Conservation (phyloP, 1,284 basidiomycete species). For the Paramarasmius palmivorus region DNA sequence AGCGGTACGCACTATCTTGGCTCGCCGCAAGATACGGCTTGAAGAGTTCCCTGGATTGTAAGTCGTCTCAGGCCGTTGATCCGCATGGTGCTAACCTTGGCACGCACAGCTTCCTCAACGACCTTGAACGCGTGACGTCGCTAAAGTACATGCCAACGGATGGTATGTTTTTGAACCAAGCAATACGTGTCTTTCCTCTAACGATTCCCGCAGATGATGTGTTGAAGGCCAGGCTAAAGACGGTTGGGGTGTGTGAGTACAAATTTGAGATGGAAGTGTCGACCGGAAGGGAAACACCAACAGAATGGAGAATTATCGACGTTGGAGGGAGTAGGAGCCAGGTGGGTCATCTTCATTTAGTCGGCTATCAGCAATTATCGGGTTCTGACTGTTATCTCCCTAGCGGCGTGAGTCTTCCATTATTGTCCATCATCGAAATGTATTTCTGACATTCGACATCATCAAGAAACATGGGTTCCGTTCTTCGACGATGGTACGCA, state of each 20-base stretch:
- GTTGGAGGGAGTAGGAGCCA: constrained; percentile 77
- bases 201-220: constrained; percentile 58
- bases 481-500: constrained; percentile 71
- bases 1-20: constrained; percentile 57
- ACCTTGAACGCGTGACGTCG: constrained; percentile 65
- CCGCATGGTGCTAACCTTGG: background rate
- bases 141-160: constrained; percentile 68
- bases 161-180: constrained; percentile 37
- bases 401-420: constrained; percentile 38
- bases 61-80: constrained; percentile 24
- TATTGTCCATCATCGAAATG: constrained; percentile 3
- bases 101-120: constrained; percentile 64
- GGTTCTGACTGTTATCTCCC: constrained; percentile 6
- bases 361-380: constrained; percentile 5
- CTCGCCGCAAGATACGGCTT: constrained; percentile 60
- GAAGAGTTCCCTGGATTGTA: constrained; percentile 78
- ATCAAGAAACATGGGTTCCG: constrained; percentile 64
- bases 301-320: constrained; percentile 80
- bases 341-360: constrained; percentile 39
- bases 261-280: constrained; percentile 76
- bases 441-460: constrained; percentile 27
- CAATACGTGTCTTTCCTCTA: background rate
- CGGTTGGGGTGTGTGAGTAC: constrained; percentile 76
- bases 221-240: constrained; percentile 71
- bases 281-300: constrained; percentile 65